Base-by-base conservation (phyloP, 2,329 filamentous ascomycete genomes). In the Sporothrix humicola region DNA sequence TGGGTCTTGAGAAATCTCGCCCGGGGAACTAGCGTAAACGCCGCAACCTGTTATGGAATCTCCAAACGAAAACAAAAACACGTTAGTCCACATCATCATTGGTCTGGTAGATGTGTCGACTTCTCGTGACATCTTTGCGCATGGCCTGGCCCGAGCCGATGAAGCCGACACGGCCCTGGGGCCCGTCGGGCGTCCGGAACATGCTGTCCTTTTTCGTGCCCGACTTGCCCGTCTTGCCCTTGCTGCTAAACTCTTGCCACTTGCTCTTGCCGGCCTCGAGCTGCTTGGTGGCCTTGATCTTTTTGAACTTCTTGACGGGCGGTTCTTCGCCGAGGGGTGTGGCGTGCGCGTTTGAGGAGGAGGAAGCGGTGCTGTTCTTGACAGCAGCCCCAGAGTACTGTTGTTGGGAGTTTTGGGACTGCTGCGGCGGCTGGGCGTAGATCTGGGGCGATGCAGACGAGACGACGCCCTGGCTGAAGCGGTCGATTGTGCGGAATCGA, bases 61-160 rank as follows among this genome's bases (percentile, higher is more conserved):
- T n/a, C 4, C 44, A 31, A n/a, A 31, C 26, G 20, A 56, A 20
- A 23, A 72, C 23, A 48, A 68, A 31, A 68, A 68, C 17, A 46
- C 17, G 73, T 88, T 86, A 90, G 84, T 93, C 92, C 79, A 93
- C 85, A 74, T 94, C 92, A 72, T 92, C 91, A 79, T 88, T 90
- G 78, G 91, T 87, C 82, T 95, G 90, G 82, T 97, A 97, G 77
- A 96, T 91, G 80, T 97, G 94, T 79, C 94, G 91, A 81, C 89
- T 92, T 79, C 95, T 88, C 75, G 91, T 90, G 66, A 90, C 89
- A 80, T 98, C 96, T 82, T 97, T 98, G 78, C 94, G 93, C 96
- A 98, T 98, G 77, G 92, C 88, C 83, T 97, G 94, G 74, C 96
- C 96, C 72, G 95, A 98, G 75, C 96, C 96, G 9, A 94, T 97